Base-by-base conservation (phyloP, 1,284 basidiomycete species). In the Microbotryum silenes-acaulis region DNA sequence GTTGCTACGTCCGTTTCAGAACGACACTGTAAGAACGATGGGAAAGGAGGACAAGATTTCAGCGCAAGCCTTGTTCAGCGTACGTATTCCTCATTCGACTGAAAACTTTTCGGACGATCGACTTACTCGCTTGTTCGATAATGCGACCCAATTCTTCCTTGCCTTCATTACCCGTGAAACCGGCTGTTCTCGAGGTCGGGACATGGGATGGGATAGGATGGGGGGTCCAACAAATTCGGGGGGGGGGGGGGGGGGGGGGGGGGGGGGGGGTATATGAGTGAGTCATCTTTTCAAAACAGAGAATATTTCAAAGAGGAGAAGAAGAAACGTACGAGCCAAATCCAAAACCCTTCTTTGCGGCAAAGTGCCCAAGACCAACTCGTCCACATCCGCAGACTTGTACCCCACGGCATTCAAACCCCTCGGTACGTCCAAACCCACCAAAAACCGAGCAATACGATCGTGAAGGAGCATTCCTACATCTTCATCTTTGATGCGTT, bases 391-490 rank as follows among this genome's bases (percentile, higher is more conserved):
- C 2, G 48, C 46, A 5, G 44, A 42, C 45, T 61, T 50, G 62
- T 69, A 69, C 9, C 93, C 94, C 48, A 97, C 81, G 50, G 86
- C 86, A 71, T 84, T 85, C 65, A 97, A 77, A 9, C 93, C 93
- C 61, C 93, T 84, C 16, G 93, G 93, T 14, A 97, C 84, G 63
- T 86, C 87, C 1, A 97, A 81, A 12, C 80, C 78, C 71, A 93
- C 91, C 51, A 97, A 81, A 83, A 97, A 97, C 59, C 83, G 80
- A 57, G 89, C 89, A 70, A 97, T 93, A 37, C 90, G 84, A 75
- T 97, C 93, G 70, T 86, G 89, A 47, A 97, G 77, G 67, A 91
- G 81, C 37, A 78, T 79, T 51, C 93, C 93, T 48, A 97, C 79
- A 66, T 90, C 89, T 20, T 78, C 79, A 75, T 97, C 91, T 0